Base-by-base conservation (phyloP, 441 rosid species). In the Theobroma grandiflorum region DNA sequence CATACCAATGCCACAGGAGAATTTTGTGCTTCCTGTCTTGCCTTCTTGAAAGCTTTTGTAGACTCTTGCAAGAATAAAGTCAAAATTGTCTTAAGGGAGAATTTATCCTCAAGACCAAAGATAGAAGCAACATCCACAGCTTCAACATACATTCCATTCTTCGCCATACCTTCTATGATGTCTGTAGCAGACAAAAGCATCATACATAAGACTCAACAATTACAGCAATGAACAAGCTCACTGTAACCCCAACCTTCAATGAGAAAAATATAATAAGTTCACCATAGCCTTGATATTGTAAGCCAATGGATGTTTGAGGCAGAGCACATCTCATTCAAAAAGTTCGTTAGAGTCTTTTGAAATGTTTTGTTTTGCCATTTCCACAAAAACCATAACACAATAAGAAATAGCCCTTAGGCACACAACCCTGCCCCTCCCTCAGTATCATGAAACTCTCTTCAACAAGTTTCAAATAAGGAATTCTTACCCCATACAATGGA, bases 31-130 rank as follows among this genome's bases (percentile, higher is more conserved):
- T 83, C 88, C 66, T 62, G 83, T 79, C 71, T 88, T 69, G 78
- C 85, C 82, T 59, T 84, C 82, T 85, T 87, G 75, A 80, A 86
- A 77, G 89, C 79, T 79, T 91, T 94, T 70, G 84, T 89, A 26
- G 88, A 80, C 76, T 81, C 90, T 68, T 57, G 90, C 72, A 93
- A 77, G 81, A 86, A 83, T 47, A 88, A 74, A 77, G 73, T 82
- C 82, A 95, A 83, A 74, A 94, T 63, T 61, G 84, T 80, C 72
- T 84, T 80, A 74, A 94, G 89, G 58, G 96, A 83, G 81, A 89
- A 87, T 81, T 68, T 90, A 52, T 89, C 91, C 80, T 88, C 95
- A 66, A 93, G 80, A 62, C 90, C 89, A 45, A 95, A 91, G 76
- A 82, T 81, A 49, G 72, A 79, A 71, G 89, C 88, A 58, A 90